A percentile compares a stretch with the other conserved stretches of the same genome.
phyloP scores from a whole-genome alignment of 2,329 filamentous ascomycete genomes.

The Xylariaceae sp. region DNA sequence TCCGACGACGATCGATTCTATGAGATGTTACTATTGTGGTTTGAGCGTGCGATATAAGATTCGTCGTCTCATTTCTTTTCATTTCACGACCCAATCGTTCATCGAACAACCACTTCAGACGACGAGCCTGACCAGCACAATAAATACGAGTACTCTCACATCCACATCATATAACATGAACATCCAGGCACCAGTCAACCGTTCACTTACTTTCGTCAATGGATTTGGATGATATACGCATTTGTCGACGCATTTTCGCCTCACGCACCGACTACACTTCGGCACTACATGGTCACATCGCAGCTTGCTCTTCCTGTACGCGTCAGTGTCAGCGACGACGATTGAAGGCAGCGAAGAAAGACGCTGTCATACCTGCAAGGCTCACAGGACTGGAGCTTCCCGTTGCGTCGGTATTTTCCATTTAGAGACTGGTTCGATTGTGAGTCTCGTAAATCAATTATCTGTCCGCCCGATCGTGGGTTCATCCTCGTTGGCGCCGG shows the following conservation, averaged over 20 bases:
- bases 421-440: constrained; percentile 22
- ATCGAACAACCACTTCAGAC: no score
- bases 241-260: constrained; percentile 25
- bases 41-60: no score
- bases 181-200: neutral
- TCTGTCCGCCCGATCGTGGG: constrained; percentile 24
- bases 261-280: constrained; percentile 31
- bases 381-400: constrained; percentile 34
- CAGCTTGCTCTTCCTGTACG: constrained; percentile 31
- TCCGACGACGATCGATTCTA: no score
- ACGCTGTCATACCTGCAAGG: constrained; percentile 23
- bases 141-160: neutral
- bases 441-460: constrained; percentile 23
- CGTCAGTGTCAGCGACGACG: constrained; percentile 19
- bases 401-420: constrained; percentile 32
- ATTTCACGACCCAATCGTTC: no score
- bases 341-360: neutral
- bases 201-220: constrained; percentile 28
- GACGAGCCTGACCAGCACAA: no score
- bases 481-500: constrained; percentile 17
- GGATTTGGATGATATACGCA: constrained; percentile 34
- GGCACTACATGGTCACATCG: constrained; percentile 35
- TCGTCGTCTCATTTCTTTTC: no score
- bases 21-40: no score
- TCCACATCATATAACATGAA: neutral